Evolutionary conservation across 1,284 basidiomycete genomes (phyloP), one percentile per base, ranked within the genome.

Genomic region (Ceratobasidium sp.): DNA sequence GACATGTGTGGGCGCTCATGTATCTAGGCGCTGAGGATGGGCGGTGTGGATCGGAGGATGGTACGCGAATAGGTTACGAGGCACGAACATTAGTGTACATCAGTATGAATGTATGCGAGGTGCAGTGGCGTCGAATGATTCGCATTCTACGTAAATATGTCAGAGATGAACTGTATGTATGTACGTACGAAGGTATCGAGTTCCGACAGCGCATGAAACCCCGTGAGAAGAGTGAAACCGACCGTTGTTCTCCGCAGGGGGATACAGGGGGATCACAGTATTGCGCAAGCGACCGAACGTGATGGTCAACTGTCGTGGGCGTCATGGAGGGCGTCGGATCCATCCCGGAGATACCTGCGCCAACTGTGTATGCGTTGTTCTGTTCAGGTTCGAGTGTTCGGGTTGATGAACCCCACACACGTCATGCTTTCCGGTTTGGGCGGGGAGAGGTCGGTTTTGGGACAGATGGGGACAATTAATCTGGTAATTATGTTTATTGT

Each of bases 361-460:
- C 6, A 26, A 26, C n/a, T 30, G 50, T 28, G 30, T 52, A 4
- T 26, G 23, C 9, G 18, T 4, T 45, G 3, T n/a, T n/a, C n/a
- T 18, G 43, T 45, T n/a, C 43, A 18, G 9, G 43, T 45, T 45
- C 43, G 43, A 6, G 36, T 39, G 36, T 39, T 39, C 36, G 36
- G 36, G 36, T 18, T 45, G 43, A 45, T 45, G 43, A 30, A 59
- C 58, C 41, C 58, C 58, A 34, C 41, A 60, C n/a, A 60, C 58
- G 58, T 60, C 58, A 60, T 60, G 41, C 14, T 6, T 45, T 60
- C 28, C 32, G 41, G n/a, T n/a, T n/a, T n/a, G n/a, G n/a, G n/a
- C n/a, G n/a, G n/a, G n/a, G n/a, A n/a, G n/a, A n/a, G n/a, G n/a
- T n/a, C n/a, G n/a, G n/a, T n/a, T n/a, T n/a, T n/a, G n/a, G n/a